These are phyloP conservation scores for Fusarium miscanthi DNA, from an alignment of 2,329 filamentous ascomycete species.

Conservation along the genomic window DNA sequence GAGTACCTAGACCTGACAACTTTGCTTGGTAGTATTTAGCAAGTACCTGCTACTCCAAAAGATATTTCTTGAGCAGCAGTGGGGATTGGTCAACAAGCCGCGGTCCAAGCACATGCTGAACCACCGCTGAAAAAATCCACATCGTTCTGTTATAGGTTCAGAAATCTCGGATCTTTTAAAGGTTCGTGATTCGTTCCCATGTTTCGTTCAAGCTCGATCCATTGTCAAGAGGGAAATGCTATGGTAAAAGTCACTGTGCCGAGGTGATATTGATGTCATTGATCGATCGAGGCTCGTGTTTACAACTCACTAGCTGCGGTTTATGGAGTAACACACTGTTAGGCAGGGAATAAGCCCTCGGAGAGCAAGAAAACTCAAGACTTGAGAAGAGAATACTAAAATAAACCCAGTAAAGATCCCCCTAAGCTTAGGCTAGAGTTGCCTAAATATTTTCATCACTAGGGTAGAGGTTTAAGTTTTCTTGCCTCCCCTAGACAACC, in stretches of 20 bases:
- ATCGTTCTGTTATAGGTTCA: neutral
- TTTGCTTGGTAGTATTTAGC: neutral
- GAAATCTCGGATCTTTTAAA: neutral
- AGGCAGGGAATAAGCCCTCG: neutral
- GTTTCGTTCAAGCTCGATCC: neutral
- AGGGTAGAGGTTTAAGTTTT: too few species aligned
- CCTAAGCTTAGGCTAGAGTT: too few species aligned
- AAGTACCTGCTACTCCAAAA: slow-evolving; percentile 13
- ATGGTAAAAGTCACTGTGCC: neutral
- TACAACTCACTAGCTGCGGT: neutral
- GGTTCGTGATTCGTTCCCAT: neutral
- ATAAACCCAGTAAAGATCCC: too few species aligned
- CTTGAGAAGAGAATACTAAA: too few species aligned
- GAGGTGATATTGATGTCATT: slow-evolving; percentile 31
- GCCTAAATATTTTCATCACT: too few species aligned
- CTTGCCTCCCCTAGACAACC: neutral
- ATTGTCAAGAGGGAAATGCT: neutral
- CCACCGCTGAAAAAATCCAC: neutral
- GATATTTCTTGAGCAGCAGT: slow-evolving; percentile 1
- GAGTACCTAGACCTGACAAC: neutral
- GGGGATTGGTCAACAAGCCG: slow-evolving; percentile 19
- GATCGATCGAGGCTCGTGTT: slow-evolving; percentile 6
- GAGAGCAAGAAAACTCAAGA: too few species aligned
- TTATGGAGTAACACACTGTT: neutral
- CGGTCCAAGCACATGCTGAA: slow-evolving; percentile 19